A percentile compares a stretch with the other conserved stretches of the same genome.
Evolutionary conservation across 768 basidiomycete genomes (phyloP).

Genomic region (Tricholoma sp.): DNA sequence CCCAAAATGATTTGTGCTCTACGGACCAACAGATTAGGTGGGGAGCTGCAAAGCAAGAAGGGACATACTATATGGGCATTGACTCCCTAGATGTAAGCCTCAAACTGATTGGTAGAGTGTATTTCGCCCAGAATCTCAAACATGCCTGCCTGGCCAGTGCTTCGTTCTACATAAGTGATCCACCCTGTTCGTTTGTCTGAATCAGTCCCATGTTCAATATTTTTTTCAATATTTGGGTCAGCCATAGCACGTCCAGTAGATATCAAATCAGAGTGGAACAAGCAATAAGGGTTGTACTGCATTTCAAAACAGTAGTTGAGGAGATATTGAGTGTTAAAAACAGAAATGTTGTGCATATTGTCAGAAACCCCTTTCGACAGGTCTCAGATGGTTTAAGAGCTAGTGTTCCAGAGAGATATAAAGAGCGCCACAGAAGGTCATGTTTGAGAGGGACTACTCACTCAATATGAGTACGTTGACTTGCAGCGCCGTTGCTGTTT

Average conservation of each 20-base stretch:
- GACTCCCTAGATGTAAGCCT: too few species aligned
- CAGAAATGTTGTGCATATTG: background rate
- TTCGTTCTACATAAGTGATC: background rate
- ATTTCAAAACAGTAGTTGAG: too few species aligned
- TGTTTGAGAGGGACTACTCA: too few species aligned
- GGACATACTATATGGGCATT: too few species aligned
- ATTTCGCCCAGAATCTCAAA: background rate
- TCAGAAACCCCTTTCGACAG: background rate
- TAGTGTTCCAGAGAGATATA: too few species aligned
- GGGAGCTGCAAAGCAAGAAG: too few species aligned
- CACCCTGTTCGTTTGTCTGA: background rate
- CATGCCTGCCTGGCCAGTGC: background rate
- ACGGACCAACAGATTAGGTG: too few species aligned
- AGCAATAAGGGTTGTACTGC: background rate
- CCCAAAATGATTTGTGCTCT: too few species aligned
- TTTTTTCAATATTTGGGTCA: background rate
- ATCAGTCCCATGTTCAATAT: background rate
- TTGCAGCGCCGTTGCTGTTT: background rate
- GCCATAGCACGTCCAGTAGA: background rate
- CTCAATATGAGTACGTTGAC: background rate
- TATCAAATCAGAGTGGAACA: background rate
- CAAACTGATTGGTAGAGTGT: background rate
- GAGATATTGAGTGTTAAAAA: background rate
- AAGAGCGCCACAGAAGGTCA: too few species aligned
- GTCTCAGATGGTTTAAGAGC: too few species aligned